A percentile compares a stretch with the other conserved stretches of the same genome.
These are phyloP conservation scores for Plectosphaerella cucumerina DNA, from an alignment of 2,329 filamentous ascomycete genomes.

Conservation along the genomic window DNA sequence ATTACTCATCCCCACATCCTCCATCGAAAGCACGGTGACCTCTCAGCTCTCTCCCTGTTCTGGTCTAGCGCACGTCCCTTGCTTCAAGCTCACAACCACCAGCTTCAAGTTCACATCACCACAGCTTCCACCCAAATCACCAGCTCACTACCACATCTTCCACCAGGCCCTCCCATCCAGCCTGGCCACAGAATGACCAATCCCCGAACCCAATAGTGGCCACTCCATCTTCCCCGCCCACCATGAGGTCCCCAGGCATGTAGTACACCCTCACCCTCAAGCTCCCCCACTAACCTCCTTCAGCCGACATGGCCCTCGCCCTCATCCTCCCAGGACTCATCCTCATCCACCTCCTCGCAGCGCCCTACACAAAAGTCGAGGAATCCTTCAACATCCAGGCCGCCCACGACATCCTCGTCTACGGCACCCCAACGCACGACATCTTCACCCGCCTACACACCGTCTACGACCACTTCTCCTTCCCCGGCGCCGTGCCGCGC, in stretches of 20 bases:
- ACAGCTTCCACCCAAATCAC: too few relatives aligned
- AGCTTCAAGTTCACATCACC: neutral
- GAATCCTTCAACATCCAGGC: conserved; percentile 98
- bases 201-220: too few relatives aligned
- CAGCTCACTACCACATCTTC: neutral
- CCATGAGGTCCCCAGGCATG: conserved; percentile 18
- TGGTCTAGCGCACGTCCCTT: too few relatives aligned
- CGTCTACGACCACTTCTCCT: conserved; percentile 84
- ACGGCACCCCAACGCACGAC: conserved; percentile 65
- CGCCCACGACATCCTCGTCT: conserved; percentile 79
- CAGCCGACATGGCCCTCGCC: conserved; percentile 42
- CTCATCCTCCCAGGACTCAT: conserved; percentile 60
- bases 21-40: too few relatives aligned
- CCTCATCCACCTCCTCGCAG: conserved; percentile 64
- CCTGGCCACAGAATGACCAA: too few relatives aligned
- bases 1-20: too few relatives aligned
- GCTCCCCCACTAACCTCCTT: conserved; percentile 7
- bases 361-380: conserved; percentile 95
- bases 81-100: neutral
- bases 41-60: too few relatives aligned
- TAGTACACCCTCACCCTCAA: conserved; percentile 9
- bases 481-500: conserved; percentile 86
- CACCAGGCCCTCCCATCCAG: too few relatives aligned
- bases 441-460: conserved; percentile 48
- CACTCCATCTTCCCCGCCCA: neutral